Conservation (phyloP, 805 yeast genomes). For the Cyberlindnera samutprakarnensis region DNA sequence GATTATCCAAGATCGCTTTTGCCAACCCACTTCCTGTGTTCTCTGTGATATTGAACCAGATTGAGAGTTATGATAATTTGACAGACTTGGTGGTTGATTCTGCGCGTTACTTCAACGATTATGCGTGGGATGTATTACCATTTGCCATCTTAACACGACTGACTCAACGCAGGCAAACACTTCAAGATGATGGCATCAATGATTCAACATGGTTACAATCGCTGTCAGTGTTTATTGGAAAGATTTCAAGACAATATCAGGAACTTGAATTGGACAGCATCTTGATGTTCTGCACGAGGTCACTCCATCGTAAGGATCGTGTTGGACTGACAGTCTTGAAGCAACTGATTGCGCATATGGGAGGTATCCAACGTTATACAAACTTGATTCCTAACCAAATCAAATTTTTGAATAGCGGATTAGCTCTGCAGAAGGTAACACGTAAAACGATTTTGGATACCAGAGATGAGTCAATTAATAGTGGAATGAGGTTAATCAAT, state of each 20-base stretch:
- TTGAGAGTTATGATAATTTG: slow-evolving; percentile 88
- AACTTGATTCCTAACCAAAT: slow-evolving; percentile 64
- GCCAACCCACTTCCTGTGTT: slow-evolving; percentile 77
- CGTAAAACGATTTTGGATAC: slow-evolving; percentile 45
- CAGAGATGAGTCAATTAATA: slow-evolving; percentile 37
- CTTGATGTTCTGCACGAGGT: slow-evolving; percentile 50
- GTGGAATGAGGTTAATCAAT: slow-evolving; percentile 45
- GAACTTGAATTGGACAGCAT: slow-evolving; percentile 57
- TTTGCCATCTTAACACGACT: slow-evolving; percentile 65
- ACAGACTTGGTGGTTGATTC: slow-evolving; percentile 72
- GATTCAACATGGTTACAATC: slow-evolving; percentile 85
- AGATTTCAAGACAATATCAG: slow-evolving; percentile 47
- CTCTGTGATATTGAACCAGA: slow-evolving; percentile 62
- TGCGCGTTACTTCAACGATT: slow-evolving; percentile 63
- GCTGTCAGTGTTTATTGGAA: slow-evolving; percentile 70
- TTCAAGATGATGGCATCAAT: slow-evolving; percentile 73
- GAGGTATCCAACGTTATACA: slow-evolving; percentile 66
- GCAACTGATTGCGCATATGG: slow-evolving; percentile 63
- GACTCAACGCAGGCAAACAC: slow-evolving; percentile 55
- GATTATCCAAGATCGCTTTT: slow-evolving; percentile 62
- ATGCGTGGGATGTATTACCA: slow-evolving; percentile 82
- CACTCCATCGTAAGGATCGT: slow-evolving; percentile 51
- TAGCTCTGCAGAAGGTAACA: slow-evolving; percentile 45
- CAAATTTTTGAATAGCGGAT: slow-evolving; percentile 56
- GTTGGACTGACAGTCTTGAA: slow-evolving; percentile 57